Base-by-base conservation (phyloP, 73 alveolate species). In the Vitrella brassicaformis region DNA sequence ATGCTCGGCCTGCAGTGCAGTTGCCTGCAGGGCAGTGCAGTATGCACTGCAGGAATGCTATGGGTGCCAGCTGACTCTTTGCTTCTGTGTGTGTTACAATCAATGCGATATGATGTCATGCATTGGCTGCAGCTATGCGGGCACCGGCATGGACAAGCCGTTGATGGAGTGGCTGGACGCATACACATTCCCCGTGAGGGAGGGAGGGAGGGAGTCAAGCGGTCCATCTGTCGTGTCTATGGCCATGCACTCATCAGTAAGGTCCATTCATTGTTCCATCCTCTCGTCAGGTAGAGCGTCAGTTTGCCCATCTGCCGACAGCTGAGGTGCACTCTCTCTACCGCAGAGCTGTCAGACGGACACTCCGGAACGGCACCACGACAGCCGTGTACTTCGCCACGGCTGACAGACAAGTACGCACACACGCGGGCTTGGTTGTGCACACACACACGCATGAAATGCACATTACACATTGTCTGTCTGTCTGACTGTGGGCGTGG, bases 111-210 rank as follows among this genome's bases (percentile, higher is more conserved):
- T 45, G 19, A 45, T 8, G 65, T 45, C 8, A 10, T 45, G 19
- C 74, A 74, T 30, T 73, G 69, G 27, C 79, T 75, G 18, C 80
- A 68, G 31, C 47, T 71, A 64, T 27, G 30, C 80, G 22, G 85
- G 84, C 30, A 47, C 74, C 31, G 87, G 87, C 19, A 45, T 72
- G 9, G 85, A 80, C 66, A 46, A 46, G n/a, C 78, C 80, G 27
- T 47, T 80, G 70, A 74, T 73, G 68, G 72, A 73, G 22, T 39
- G 72, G 72, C 19, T 31, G 19, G 68, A 30, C 31, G 0, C 31
- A 73, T 30, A 39, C 68, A 73, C 71, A 0, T 39, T 30, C 31
- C 72, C 81, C 14, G 4, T 14, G 14, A 39, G 14, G 14, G 14
- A 8, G 56, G 56, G 56, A 39, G 56, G 56, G 25, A 46, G 67